Percentiles rank a stretch among this genome's conserved stretches.
phyloP scores from a whole-genome alignment of 176 grass and related monocot genomes.

The Zea luxurians region DNA sequence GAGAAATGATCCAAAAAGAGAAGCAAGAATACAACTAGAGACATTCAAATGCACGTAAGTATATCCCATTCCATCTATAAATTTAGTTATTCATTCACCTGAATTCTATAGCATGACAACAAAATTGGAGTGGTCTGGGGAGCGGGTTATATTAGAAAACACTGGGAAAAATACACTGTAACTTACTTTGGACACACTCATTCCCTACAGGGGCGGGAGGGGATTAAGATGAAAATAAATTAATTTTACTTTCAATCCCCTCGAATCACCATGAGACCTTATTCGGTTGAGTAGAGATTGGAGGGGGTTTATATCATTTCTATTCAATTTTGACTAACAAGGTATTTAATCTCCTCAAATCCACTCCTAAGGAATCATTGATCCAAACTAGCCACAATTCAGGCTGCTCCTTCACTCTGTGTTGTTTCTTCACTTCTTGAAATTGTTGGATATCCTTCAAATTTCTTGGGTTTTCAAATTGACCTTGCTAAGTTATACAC shows the following conservation, averaged over 20 bases:
- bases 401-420: neutral
- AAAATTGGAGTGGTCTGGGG: neutral
- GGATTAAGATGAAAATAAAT: no score
- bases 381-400: neutral
- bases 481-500: neutral
- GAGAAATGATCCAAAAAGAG: neutral
- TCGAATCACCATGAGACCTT: no score
- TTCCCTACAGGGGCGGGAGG: no score
- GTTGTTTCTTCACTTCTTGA: neutral
- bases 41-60: neutral
- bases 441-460: neutral
- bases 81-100: neutral
- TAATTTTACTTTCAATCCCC: no score
- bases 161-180: neutral
- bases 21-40: neutral
- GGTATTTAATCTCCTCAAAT: no score
- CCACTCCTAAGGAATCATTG: no score
- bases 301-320: no score
- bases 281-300: no score
- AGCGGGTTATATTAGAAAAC: neutral
- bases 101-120: neutral
- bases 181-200: no score
- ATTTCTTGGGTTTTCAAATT: neutral
- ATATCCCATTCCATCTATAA: neutral
- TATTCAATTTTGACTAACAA: no score